phyloP scores from a whole-genome alignment of 208 protist genomes.

The Leishmania martiniquensis region DNA sequence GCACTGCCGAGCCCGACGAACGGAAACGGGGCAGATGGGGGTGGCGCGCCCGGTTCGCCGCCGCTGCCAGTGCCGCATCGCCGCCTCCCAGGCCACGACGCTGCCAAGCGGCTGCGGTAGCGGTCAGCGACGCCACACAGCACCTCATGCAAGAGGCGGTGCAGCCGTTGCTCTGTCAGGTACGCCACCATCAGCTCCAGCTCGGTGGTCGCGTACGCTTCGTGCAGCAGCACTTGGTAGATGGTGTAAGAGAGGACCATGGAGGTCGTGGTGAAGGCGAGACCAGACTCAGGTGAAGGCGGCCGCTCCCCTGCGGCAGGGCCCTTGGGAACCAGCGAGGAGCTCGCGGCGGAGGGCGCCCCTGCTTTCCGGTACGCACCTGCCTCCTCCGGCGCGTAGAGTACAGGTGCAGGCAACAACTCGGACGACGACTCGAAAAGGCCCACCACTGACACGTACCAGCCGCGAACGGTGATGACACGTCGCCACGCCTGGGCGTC shows the following conservation, averaged over 20 bases:
- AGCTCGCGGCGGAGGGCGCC: neutral
- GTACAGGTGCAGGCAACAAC: neutral
- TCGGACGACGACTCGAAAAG: slow-evolving; percentile 35
- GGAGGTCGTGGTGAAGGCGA: slow-evolving; percentile 37
- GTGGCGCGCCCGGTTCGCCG: slow-evolving; percentile 1
- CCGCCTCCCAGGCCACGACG: neutral
- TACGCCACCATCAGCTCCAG: slow-evolving; percentile 64
- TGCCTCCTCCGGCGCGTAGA: neutral
- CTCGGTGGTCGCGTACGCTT: slow-evolving; percentile 73
- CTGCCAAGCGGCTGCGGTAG: slow-evolving; percentile 38
- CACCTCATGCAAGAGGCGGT: slow-evolving; percentile 50
- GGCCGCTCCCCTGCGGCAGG: neutral
- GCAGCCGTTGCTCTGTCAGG: slow-evolving; percentile 40
- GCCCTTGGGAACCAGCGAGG: neutral
- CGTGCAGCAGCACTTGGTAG: slow-evolving; percentile 64
- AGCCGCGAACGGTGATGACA: slow-evolving; percentile 60
- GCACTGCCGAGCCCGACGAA: slow-evolving; percentile 41
- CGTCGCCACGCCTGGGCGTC: slow-evolving; percentile 65
- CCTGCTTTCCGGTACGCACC: neutral
- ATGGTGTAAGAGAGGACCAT: slow-evolving; percentile 59
- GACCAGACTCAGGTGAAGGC: neutral
- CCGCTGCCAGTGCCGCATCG: neutral
- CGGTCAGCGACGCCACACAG: slow-evolving; percentile 64
- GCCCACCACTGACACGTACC: slow-evolving; percentile 66
- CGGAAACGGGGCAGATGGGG: neutral